These are phyloP conservation scores for Tetramitus jugosus DNA, from an alignment of 208 protist genomes.

Conservation along the genomic window DNA sequence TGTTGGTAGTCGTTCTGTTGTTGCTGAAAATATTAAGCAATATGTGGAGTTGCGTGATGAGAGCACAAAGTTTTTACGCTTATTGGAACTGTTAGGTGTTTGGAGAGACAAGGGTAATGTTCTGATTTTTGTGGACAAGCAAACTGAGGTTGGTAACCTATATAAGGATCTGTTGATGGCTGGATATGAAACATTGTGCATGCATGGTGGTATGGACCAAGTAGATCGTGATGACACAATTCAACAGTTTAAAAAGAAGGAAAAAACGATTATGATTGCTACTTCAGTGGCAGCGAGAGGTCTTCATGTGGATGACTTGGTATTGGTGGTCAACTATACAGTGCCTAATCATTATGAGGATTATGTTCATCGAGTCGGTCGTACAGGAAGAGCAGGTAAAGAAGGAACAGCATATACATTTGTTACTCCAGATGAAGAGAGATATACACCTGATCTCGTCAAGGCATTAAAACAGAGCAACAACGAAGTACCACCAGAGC, in stretches of 20 bases:
- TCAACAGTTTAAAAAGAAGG: constrained; percentile 62
- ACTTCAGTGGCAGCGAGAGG: constrained; percentile 66
- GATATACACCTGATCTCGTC: not conserved
- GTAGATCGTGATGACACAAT: constrained; percentile 74
- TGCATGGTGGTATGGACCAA: constrained; percentile 79
- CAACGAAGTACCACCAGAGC: not conserved
- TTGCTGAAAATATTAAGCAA: constrained; percentile 75
- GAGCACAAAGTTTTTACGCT: constrained; percentile 51
- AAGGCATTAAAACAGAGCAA: constrained; percentile 19
- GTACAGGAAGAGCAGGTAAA: constrained; percentile 62
- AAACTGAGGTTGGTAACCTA: constrained; percentile 74
- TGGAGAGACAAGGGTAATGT: constrained; percentile 52
- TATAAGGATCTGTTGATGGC: constrained; percentile 55
- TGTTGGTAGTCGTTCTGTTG: constrained; percentile 65
- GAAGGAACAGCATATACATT: constrained; percentile 29
- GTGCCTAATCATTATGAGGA: constrained; percentile 56
- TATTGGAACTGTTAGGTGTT: constrained; percentile 72
- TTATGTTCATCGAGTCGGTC: constrained; percentile 73
- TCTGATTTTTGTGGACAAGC: constrained; percentile 77
- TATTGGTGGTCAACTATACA: constrained; percentile 69
- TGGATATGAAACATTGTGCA: constrained; percentile 63
- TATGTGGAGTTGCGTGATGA: constrained; percentile 69
- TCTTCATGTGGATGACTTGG: constrained; percentile 59
- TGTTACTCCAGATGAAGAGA: not conserved
- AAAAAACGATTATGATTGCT: constrained; percentile 72